A percentile compares a stretch with the other conserved stretches of the same genome.
These are phyloP conservation scores for Chloris gayana DNA, from an alignment of 176 grass and related monocot species.

Conservation along the genomic window DNA sequence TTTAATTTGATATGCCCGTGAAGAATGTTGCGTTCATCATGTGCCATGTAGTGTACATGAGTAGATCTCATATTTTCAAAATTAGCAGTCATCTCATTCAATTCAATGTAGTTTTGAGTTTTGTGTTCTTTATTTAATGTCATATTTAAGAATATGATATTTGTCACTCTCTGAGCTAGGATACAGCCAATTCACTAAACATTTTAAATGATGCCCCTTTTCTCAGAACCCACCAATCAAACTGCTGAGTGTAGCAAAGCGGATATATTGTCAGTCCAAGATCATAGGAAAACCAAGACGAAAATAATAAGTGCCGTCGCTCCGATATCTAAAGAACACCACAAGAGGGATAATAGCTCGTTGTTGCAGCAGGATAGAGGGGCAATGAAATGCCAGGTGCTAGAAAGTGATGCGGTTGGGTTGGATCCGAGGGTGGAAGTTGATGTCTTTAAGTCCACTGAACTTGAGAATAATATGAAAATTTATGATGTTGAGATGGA, in stretches of 20 bases:
- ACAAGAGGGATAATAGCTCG: conserved; percentile 30
- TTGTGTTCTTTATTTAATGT: conserved; percentile 12
- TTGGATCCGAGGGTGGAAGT: conserved; percentile 34
- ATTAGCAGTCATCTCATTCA: not conserved
- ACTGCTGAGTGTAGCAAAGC: conserved; percentile 44
- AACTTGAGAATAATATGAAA: conserved; percentile 32
- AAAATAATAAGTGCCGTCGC: conserved; percentile 35
- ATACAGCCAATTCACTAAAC: conserved; percentile 12
- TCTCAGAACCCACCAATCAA: conserved; percentile 38
- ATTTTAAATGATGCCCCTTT: conserved; percentile 26
- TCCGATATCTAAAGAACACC: conserved; percentile 22
- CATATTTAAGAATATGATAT: conserved; percentile 10
- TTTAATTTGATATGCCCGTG: no score
- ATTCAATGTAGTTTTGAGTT: conserved; percentile 11
- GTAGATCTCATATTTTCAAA: not conserved
- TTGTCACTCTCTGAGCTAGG: conserved; percentile 17
- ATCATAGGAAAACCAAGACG: conserved; percentile 36
- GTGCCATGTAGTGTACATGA: no score
- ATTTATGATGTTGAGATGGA: conserved; percentile 74
- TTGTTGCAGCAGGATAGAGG: conserved; percentile 22
- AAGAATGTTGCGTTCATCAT: no score
- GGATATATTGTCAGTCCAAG: conserved; percentile 13
- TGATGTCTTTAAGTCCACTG: conserved; percentile 35
- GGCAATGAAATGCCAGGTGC: conserved; percentile 37
- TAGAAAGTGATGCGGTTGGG: conserved; percentile 31